A percentile compares a stretch with the other conserved stretches of the same genome.
Conservation (phyloP, 192 early-diverging fungal genomes). For the Linderina pennispora region DNA sequence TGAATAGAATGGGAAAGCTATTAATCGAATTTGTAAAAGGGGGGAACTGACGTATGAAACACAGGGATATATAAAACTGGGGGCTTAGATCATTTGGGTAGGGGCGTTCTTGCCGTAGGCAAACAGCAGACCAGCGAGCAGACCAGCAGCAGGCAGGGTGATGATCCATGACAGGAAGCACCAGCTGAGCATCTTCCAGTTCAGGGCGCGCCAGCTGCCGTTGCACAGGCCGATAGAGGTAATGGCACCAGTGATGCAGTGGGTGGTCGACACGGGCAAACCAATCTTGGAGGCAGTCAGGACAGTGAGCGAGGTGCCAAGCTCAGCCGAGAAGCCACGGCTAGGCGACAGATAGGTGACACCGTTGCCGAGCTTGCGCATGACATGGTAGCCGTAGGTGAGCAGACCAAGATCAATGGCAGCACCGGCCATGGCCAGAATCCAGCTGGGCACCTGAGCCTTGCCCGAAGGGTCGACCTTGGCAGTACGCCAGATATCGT, state of each 20-base stretch:
- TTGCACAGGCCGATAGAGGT: conserved; percentile 69
- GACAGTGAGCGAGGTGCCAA: conserved; percentile 70
- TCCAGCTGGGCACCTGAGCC: conserved; percentile 65
- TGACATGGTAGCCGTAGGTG: conserved; percentile 71
- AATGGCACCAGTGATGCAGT: conserved; percentile 77
- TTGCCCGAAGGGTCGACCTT: conserved; percentile 47
- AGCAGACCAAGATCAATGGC: conserved; percentile 72
- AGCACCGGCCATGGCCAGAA: conserved; percentile 64
- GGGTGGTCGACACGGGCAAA: conserved; percentile 78
- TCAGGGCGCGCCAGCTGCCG: conserved; percentile 56
- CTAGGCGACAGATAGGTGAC: conserved; percentile 76
- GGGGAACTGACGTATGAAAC: too few relatives aligned
- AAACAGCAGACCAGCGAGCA: conserved; percentile 60
- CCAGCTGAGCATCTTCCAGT: conserved; percentile 68
- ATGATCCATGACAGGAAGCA: conserved; percentile 67
- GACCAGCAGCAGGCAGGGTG: conserved; percentile 67
- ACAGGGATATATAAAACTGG: too few relatives aligned
- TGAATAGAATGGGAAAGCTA: too few relatives aligned
- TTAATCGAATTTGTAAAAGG: too few relatives aligned
- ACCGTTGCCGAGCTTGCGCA: conserved; percentile 76
- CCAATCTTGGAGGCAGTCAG: conserved; percentile 73
- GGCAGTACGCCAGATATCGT: conserved; percentile 57
- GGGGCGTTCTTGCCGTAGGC: conserved; percentile 56
- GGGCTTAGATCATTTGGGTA: conserved; percentile 17
- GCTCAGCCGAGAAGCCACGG: conserved; percentile 73